Base-by-base conservation (phyloP, 2,329 filamentous ascomycete species). In the Neonectria punicea region DNA sequence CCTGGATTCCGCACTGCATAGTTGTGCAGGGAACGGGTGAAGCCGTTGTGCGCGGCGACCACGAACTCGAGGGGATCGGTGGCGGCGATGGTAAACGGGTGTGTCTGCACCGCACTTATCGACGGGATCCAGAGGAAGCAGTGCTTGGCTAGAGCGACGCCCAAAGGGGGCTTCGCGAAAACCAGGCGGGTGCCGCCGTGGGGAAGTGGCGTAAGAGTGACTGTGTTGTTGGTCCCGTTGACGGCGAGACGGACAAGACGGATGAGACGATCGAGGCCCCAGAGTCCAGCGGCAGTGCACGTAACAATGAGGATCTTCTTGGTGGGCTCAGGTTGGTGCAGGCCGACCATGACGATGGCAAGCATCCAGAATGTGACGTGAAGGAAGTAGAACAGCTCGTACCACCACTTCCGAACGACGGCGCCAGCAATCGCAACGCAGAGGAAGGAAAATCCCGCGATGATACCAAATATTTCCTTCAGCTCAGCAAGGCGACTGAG, bases 41-140 rank as follows among this genome's bases (percentile, higher is more conserved):
- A 90, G 6, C 87, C 88, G 69, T 87, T 83, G 66, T 87, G 82
- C 0, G 87, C 83, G 53, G 84, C 82, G 57, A 90, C 82, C 22
- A 90, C 82, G 54, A 90, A 87, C 77, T 90, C 87, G 32, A 87
- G 72, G 0, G 86, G 84, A 34, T 83, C 76, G 16, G 80, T 82
- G 22, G 81, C 77, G 22, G 85, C 85, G 53, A 90, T 86, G 2
- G 88, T 90, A 69, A 91, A 91, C 0, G 89, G 89, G 66, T 92
- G 89, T 2, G 85, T 88, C 75, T 91, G 86, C 18, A 85, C 78
- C 2, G 79, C 69, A 10, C 88, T 84, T 53, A 91, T 82, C 5
- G 78, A 78, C 0, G 89, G 89, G 7, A 91, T 83, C 87, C 87
- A 91, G 32, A 91, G 76, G 71, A 89, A 90, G 69, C 86, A 87